Conservation (phyloP, 2,329 filamentous ascomycete species). For the Zasmidium citrigriseum region DNA sequence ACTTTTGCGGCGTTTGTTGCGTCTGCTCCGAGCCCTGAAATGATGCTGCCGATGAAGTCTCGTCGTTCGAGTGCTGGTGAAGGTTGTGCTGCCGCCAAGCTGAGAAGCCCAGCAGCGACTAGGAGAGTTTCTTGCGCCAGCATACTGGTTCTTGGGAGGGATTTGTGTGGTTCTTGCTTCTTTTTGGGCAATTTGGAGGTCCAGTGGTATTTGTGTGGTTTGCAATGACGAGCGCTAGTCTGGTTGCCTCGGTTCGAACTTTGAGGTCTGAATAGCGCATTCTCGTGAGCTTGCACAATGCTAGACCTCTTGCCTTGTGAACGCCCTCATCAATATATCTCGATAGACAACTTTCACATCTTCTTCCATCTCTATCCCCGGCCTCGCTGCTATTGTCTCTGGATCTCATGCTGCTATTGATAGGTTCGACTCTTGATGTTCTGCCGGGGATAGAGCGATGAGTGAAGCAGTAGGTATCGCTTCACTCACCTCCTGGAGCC, state of each 20-base stretch:
- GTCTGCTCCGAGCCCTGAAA: conserved; percentile 2
- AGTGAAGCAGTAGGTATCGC: too few species aligned
- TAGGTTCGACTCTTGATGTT: too few species aligned
- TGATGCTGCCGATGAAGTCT: background rate
- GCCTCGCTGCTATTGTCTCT: too few species aligned
- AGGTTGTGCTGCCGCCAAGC: background rate
- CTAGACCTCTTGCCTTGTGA: too few species aligned
- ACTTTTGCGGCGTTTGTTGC: background rate
- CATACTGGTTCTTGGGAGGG: background rate
- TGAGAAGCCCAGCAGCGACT: background rate
- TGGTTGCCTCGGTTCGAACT: background rate
- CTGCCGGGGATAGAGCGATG: too few species aligned
- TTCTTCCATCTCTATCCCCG: too few species aligned
- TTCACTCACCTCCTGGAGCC: too few species aligned
- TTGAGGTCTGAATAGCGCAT: too few species aligned
- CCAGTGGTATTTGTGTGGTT: background rate
- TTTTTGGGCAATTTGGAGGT: background rate
- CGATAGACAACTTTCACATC: too few species aligned
- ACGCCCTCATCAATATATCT: too few species aligned
- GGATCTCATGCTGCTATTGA: too few species aligned
- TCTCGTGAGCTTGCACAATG: too few species aligned
- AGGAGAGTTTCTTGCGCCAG: background rate
- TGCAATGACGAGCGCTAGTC: background rate
- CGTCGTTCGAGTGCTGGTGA: background rate
- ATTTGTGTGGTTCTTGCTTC: background rate